Evolutionary conservation across 345 rosid species (phyloP), one percentile per base, ranked within the genome.

Genomic region (Turnera subulata): DNA sequence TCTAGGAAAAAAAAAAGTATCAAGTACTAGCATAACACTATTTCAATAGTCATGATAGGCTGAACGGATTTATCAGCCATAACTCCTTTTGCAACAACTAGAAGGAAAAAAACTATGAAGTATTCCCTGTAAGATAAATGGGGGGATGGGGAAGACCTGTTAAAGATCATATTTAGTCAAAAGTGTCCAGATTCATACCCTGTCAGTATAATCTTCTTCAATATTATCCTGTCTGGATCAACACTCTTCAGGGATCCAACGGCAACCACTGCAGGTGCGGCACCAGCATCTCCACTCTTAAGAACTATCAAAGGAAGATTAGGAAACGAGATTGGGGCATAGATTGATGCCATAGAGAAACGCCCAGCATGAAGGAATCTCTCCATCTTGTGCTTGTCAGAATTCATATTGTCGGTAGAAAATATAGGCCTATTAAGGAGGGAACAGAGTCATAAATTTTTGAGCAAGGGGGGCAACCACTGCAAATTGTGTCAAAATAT

Each of bases 371-470:
- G 99, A 60, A 92, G 86, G 68, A 89, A 89, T 64, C 96, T 89
- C 73, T 89, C 99, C 99, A 93, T 89, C 80, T 93, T 86, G 77
- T 87, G 93, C 72, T 86, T 93, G 73, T 85, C 97, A 17, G 96
- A 83, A 50, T 80, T 81, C 43, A 84, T 67, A 59, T 78, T 82
- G 72, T 93, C 90, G 0, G 94, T 70, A 14, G 96, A 85, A 76
- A 89, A 93, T 61, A 85, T 75, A 0, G 97, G 99, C 80, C 99
- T 93, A 86, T 61, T 65, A 68, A 45, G 35, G 12, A 48, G 29
- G 55, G 15, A 43, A 57, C 42, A 59, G 25, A n/a, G 50, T 19
- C 22, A 19, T 21, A 19, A 56, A 32, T 15, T 26, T 46, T 48
- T 6, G 13, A 11, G 9, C 39, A 50, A 23, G 18, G 23, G 6